phyloP scores from a whole-genome alignment of 768 basidiomycete species.

The Collybiopsis luxurians region DNA sequence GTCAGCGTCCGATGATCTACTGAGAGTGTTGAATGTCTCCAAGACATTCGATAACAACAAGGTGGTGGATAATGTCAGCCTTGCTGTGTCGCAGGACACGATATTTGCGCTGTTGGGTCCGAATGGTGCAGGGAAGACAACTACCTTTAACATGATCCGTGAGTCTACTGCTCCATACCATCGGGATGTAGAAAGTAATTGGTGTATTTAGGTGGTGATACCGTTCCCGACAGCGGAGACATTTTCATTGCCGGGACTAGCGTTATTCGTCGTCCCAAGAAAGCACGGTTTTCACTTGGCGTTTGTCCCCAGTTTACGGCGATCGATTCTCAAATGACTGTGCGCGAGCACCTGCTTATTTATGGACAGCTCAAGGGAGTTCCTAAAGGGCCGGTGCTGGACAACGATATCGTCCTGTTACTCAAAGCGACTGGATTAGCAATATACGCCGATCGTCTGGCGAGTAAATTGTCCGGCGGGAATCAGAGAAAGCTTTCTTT shows the following conservation, averaged over 20 bases:
- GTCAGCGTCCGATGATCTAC: constrained; percentile 46
- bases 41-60: constrained; percentile 55
- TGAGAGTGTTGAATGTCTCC: constrained; percentile 61
- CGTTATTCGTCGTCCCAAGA: constrained; percentile 59
- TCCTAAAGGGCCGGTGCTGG: constrained; percentile 42
- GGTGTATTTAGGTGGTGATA: constrained; percentile 54
- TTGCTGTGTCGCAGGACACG: constrained; percentile 60
- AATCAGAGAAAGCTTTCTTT: constrained; percentile 76
- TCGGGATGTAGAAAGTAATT: not conserved
- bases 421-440: constrained; percentile 56
- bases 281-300: constrained; percentile 66
- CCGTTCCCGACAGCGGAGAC: constrained; percentile 66
- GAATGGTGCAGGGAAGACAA: constrained; percentile 84
- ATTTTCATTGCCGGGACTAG: constrained; percentile 66
- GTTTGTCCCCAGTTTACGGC: constrained; percentile 87
- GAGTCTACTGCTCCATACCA: constrained; percentile 24
- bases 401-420: constrained; percentile 52
- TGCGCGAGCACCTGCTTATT: constrained; percentile 70
- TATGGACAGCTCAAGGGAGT: constrained; percentile 78
- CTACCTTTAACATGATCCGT: constrained; percentile 81
- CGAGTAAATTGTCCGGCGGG: constrained; percentile 74
- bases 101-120: constrained; percentile 76
- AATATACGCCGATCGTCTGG: constrained; percentile 66
- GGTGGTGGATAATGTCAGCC: constrained; percentile 73
- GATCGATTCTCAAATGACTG: constrained; percentile 74